These are phyloP conservation scores for Phytophthora cactorum DNA, from an alignment of 352 stramenopile species.

Conservation along the genomic window DNA sequence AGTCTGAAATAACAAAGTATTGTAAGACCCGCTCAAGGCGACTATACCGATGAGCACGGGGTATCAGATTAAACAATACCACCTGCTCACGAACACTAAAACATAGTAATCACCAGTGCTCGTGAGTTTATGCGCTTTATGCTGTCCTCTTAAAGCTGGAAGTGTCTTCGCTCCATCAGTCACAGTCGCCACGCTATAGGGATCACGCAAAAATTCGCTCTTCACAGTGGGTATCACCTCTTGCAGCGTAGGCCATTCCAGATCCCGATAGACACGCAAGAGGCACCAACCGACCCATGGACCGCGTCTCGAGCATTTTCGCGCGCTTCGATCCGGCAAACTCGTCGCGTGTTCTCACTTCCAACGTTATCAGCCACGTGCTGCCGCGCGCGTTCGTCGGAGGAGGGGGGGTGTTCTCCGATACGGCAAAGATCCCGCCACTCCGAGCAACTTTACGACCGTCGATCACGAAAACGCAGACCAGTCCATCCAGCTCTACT, in stretches of 20 bases:
- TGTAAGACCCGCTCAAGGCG: too few species aligned
- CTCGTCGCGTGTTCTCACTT: slow-evolving; percentile 9
- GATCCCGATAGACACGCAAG: not conserved
- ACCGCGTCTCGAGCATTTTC: slow-evolving; percentile 29
- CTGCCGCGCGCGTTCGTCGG: slow-evolving; percentile 15
- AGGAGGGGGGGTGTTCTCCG: not conserved
- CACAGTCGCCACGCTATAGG: too few species aligned
- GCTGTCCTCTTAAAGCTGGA: not conserved
- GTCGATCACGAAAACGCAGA: not conserved
- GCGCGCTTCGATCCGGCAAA: slow-evolving; percentile 20
- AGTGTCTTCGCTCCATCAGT: too few species aligned
- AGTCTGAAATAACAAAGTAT: too few species aligned
- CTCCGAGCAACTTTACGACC: not conserved
- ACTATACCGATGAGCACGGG: not conserved
- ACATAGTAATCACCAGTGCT: not conserved
- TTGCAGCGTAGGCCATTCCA: slow-evolving; percentile 6
- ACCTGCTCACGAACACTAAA: not conserved
- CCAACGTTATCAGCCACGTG: slow-evolving; percentile 27
- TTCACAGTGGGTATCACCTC: slow-evolving; percentile 17
- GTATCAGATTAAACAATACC: not conserved
- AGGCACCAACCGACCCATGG: slow-evolving; percentile 8
- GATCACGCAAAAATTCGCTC: too few species aligned
- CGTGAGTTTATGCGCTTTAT: slow-evolving; percentile 9
- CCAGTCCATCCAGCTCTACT: too few species aligned
- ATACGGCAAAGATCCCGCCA: not conserved